Percentiles rank a stretch among this genome's conserved stretches.
phyloP scores from a whole-genome alignment of 352 stramenopile species.

The Pythium grandisporangium region DNA sequence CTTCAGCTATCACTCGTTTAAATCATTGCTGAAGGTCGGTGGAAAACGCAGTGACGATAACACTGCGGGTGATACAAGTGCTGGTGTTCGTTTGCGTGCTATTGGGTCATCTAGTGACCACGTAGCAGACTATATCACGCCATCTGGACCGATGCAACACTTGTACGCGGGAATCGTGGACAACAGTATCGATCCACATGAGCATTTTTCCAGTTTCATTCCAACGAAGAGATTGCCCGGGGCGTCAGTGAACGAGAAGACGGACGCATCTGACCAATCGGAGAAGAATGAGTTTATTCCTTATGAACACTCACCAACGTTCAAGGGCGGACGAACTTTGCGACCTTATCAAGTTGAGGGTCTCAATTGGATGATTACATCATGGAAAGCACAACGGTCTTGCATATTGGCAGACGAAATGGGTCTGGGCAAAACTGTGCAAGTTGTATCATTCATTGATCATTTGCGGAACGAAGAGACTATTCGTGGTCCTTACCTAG shows the following conservation, averaged over 20 bases:
- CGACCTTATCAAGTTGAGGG: conserved; percentile 82
- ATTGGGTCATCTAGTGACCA: too few relatives aligned
- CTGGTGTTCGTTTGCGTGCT: too few relatives aligned
- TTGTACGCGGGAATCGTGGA: conserved; percentile 83
- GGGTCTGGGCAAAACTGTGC: conserved; percentile 93
- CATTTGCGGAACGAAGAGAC: conserved; percentile 78
- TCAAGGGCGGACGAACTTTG: conserved; percentile 77
- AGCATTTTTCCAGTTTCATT: conserved; percentile 84
- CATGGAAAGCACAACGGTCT: conserved; percentile 81
- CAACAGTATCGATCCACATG: conserved; percentile 84
- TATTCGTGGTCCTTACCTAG: conserved; percentile 75
- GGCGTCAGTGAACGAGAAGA: conserved; percentile 6
- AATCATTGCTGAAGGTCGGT: conserved; percentile 56
- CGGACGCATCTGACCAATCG: conserved; percentile 2
- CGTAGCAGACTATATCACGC: conserved; percentile 55
- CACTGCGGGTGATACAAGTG: conserved; percentile 15
- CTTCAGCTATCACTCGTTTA: conserved; percentile 66
- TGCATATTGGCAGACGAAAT: conserved; percentile 89
- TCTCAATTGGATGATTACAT: conserved; percentile 87
- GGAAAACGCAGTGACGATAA: not conserved
- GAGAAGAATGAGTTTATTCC: conserved; percentile 72
- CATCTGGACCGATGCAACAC: conserved; percentile 81
- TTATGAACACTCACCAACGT: conserved; percentile 86
- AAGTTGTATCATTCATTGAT: conserved; percentile 92
- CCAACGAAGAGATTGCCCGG: too few relatives aligned